Conservation (phyloP, 306 rosid species). For the Hippophae tibetana region DNA sequence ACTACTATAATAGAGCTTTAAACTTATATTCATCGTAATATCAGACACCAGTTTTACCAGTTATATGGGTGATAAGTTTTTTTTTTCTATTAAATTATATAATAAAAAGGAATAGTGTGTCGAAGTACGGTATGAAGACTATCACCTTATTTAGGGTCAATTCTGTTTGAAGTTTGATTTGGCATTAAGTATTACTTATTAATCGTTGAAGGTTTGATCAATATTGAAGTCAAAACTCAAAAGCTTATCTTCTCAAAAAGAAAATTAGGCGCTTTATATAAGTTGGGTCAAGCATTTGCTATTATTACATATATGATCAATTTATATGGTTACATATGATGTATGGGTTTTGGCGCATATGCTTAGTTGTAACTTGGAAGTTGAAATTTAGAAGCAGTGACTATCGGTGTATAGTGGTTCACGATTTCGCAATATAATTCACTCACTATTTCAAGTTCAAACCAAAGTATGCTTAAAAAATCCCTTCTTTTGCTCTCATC, state of each 20-base stretch:
- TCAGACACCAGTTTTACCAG: too few relatives aligned
- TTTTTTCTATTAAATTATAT: too few relatives aligned
- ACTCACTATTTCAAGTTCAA: too few relatives aligned
- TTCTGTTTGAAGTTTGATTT: constrained; percentile 28
- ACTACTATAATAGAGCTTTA: too few relatives aligned
- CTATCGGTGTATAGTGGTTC: not conserved
- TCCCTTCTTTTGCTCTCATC: constrained; percentile 37
- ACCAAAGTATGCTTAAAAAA: not conserved
- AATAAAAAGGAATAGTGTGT: too few relatives aligned
- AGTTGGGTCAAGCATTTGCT: constrained; percentile 6
- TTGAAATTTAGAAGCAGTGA: constrained; percentile 7
- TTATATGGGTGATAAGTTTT: too few relatives aligned
- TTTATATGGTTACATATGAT: constrained; percentile 3
- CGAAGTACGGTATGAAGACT: too few relatives aligned
- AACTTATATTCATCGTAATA: too few relatives aligned
- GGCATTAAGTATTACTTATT: constrained; percentile 19
- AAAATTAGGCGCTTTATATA: constrained; percentile 3
- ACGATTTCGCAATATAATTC: too few relatives aligned
- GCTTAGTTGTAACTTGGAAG: constrained; percentile 3
- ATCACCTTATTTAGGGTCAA: constrained; percentile 1
- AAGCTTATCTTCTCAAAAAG: constrained; percentile 4
- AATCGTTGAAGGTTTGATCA: constrained; percentile 11
- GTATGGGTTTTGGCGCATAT: constrained; percentile 3
- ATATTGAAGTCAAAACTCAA: constrained; percentile 24
- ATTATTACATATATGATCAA: too few relatives aligned